Percentiles rank a stretch among this genome's conserved stretches.
Conservation (phyloP, 495 filamentous ascomycete genomes). For the Patellaria atrata region DNA sequence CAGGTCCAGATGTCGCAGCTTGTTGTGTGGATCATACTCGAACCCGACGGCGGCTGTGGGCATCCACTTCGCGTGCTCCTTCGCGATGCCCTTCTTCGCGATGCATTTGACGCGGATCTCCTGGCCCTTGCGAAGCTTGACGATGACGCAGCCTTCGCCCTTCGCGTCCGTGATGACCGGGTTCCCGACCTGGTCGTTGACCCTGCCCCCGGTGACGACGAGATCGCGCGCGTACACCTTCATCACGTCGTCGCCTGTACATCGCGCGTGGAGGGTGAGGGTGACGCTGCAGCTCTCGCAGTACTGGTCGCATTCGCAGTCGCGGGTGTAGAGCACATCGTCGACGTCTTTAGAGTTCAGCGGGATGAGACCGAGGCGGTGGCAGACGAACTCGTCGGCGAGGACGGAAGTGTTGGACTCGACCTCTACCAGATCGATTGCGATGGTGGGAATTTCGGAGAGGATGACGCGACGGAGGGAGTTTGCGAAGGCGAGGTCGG, state of each 20-base stretch:
- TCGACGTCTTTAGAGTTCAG: constrained; percentile 75
- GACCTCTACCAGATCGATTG: constrained; percentile 88
- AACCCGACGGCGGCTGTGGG: constrained; percentile 86
- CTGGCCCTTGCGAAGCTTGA: constrained; percentile 76
- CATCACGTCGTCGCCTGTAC: constrained; percentile 70
- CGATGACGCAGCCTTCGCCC: constrained; percentile 64
- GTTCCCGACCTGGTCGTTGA: constrained; percentile 63
- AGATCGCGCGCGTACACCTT: constrained; percentile 82
- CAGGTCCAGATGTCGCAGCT: constrained; percentile 70
- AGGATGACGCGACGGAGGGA: constrained; percentile 84
- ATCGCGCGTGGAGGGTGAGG: constrained; percentile 68
- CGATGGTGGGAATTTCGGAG: constrained; percentile 87
- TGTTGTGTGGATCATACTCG: constrained; percentile 96
- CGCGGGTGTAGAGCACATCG: constrained; percentile 73
- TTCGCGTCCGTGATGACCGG: constrained; percentile 76
- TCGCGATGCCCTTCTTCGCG: constrained; percentile 96
- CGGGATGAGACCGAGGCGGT: constrained; percentile 84
- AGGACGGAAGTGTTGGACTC: constrained; percentile 87
- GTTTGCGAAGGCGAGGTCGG: constrained; percentile 85
- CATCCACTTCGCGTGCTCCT: constrained; percentile 97
- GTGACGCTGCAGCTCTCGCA: constrained; percentile 82
- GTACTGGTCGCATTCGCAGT: constrained; percentile 89
- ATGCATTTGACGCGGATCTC: constrained; percentile 79
- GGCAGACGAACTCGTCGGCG: constrained; percentile 87
- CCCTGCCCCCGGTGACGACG: constrained; percentile 42